Base-by-base conservation (phyloP, 148 eudicot species). In the Vaccinium vitisidaea region DNA sequence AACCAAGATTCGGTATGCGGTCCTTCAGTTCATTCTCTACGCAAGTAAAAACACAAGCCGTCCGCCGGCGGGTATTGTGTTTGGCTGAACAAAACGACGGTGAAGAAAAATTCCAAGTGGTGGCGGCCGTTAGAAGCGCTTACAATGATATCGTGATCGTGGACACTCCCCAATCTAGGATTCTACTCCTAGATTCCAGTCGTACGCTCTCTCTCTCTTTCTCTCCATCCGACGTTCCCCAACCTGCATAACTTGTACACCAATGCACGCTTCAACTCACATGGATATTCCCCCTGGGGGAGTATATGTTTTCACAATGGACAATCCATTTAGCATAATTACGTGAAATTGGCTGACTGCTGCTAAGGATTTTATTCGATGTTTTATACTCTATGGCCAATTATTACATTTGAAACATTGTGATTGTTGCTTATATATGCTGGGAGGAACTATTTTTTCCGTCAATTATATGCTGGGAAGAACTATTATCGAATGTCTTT, bases 141-240 rank as follows among this genome's bases (percentile, higher is more conserved):
- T 92, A 91, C 87, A 96, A 96, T 81, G 87, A 91, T 58, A 93
- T 96, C 30, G 86, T 92, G 9, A 94, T 96, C 69, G 61, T 96
- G 32, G 93, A 96, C 50, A 89, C 98, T 1, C 78, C 89, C 11
- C 85, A 80, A 6, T 87, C 92, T 15, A 88, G 92, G 82, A 81
- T 92, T 75, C 90, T 96, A 25, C 92, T 96, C 36, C 92, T 96
- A 21, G 99, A 96, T 80, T 91, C 94, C 21, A 92, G 89, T 74
- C 87, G 97, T 93, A 89, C 56, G 79, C 52, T 75, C 84, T 70
- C 14, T 82, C 76, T 67, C 55, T 4, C 78, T 77, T 19, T 50
- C 80, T 50, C 46, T 43, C 46, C 46, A 43, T 43, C 80, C 27
- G 19, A n/a, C 11, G 25, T 43, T 43, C 78, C 78, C 8, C 79